Evolutionary conservation across 768 basidiomycete genomes (phyloP), one percentile per base, ranked within the genome.

Genomic region (Pholiota molesta): DNA sequence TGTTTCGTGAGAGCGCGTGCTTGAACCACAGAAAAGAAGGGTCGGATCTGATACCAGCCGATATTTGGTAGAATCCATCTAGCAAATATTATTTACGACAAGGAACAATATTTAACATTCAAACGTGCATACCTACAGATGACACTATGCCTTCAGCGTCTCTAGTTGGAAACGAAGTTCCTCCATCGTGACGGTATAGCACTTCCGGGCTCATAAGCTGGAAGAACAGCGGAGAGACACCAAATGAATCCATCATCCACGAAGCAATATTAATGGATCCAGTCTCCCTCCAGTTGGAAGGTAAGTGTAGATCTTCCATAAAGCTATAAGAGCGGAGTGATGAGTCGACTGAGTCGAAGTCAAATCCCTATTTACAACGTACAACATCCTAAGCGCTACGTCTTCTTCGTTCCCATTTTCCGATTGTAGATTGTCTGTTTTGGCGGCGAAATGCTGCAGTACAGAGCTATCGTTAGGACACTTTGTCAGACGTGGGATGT

Each of bases 1-100:
- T 26, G 35, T 39, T 9, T 28, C 9, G n/a, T 21, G 19, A 21
- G 8, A 44, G 14, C 17, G 35, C 9, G 33, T 55, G 53, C n/a
- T 23, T 37, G 21, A 35, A 55, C 53, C 53, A 55, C 1, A 55
- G 31, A 26, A 35, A 55, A 8, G 53, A 35, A 2, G 23, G 17
- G 13, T 39, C n/a, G 33, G 17, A 23, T 14, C 21, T 55, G 19
- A 37, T 35, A 23, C 53, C 53, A 11, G 53, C 33, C 9, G 53
- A 31, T 19, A 55, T 55, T 39, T 55, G 53, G 19, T 55, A 55
- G 21, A 55, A 55, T 14, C 53, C 53, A 37, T 55, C 53, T 55
- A 26, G 35, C 7, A 14, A 16, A 3, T 37, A 2, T 3, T 37
- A 37, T 17, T 35, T 13, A 16, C 19, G 6, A 53, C 14, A 31